These are phyloP conservation scores for Hibiscus tridactylites DNA, from an alignment of 345 rosid genomes.

Conservation along the genomic window DNA sequence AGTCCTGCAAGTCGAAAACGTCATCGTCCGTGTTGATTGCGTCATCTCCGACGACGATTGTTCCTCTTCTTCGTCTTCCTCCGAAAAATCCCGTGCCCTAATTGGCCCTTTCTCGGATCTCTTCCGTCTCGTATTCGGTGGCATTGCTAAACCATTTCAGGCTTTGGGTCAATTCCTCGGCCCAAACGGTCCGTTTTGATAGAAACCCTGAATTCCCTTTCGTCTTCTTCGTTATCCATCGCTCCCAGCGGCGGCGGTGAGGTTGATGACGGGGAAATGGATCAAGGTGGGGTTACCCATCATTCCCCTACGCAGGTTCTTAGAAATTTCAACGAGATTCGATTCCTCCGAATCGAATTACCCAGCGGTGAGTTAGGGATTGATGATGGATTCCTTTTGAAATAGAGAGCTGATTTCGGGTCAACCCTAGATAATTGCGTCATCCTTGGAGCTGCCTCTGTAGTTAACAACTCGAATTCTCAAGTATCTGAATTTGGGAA, in stretches of 20 bases:
- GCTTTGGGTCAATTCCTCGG: slow-evolving; percentile 62
- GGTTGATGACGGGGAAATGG: slow-evolving; percentile 37
- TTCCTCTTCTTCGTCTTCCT: slow-evolving; percentile 30
- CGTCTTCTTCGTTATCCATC: slow-evolving; percentile 24
- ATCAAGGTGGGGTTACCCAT: slow-evolving; percentile 79
- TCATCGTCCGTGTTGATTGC: slow-evolving; percentile 82
- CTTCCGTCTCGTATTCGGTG: slow-evolving; percentile 46
- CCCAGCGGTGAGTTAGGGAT: slow-evolving; percentile 82
- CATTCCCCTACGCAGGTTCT: slow-evolving; percentile 93
- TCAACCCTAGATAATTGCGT: slow-evolving; percentile 87
- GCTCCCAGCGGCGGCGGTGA: slow-evolving; percentile 41
- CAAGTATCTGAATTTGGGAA: slow-evolving; percentile 16
- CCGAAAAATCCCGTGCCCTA: slow-evolving; percentile 42
- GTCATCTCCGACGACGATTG: slow-evolving; percentile 85
- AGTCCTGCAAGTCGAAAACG: slow-evolving; percentile 77
- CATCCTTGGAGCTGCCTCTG: slow-evolving; percentile 80
- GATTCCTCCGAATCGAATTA: slow-evolving; percentile 72
- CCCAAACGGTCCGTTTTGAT: slow-evolving; percentile 20
- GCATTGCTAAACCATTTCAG: slow-evolving; percentile 76
- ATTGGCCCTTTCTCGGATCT: slow-evolving; percentile 35
- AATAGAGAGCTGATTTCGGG: slow-evolving; percentile 95
- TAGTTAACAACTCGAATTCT: slow-evolving; percentile 21
- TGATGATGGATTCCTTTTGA: slow-evolving; percentile 77
- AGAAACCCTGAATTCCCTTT: slow-evolving; percentile 7
- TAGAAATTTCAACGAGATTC: slow-evolving; percentile 81